Evolutionary conservation across 2,329 filamentous ascomycete species (phyloP).

Genomic region (Myriangium duriaei): DNA sequence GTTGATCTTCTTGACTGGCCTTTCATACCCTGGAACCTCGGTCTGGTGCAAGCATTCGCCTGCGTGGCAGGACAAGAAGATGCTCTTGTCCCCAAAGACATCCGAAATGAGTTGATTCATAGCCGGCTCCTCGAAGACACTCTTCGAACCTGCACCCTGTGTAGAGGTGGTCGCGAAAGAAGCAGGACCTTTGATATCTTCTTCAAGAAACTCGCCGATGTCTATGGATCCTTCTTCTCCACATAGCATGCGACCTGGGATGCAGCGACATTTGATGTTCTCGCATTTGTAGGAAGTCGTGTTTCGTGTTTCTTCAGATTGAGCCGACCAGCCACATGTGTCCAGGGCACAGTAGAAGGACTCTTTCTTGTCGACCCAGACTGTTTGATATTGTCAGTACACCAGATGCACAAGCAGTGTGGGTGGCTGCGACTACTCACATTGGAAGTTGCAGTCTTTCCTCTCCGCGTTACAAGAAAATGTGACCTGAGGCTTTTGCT

Average conservation of each 20-base stretch:
- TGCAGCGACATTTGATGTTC: conserved; percentile 73
- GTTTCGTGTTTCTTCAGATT: conserved; percentile 59
- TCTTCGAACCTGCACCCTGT: conserved; percentile 47
- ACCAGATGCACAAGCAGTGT: background rate
- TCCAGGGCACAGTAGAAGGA: conserved; percentile 92
- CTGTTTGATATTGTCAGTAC: conserved; percentile 33
- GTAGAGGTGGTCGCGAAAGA: conserved; percentile 59
- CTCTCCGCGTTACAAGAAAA: conserved; percentile 74
- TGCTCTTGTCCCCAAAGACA: conserved; percentile 86
- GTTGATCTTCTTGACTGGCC: conserved; percentile 88
- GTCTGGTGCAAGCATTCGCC: conserved; percentile 92
- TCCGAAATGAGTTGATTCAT: conserved; percentile 84
- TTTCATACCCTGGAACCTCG: conserved; percentile 79
- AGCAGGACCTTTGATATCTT: conserved; percentile 77
- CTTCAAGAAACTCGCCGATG: conserved; percentile 72
- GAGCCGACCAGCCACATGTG: conserved; percentile 61
- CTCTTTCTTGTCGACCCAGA: conserved; percentile 89
- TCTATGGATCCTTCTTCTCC: conserved; percentile 86
- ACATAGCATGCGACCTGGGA: conserved; percentile 85
- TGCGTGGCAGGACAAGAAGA: conserved; percentile 66
- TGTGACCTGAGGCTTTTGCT: conserved; percentile 80
- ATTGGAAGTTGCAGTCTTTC: conserved; percentile 85
- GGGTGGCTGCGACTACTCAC: conserved; percentile 40
- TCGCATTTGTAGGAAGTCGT: conserved; percentile 75
- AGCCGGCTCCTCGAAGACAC: conserved; percentile 76